phyloP scores from a whole-genome alignment of 345 rosid genomes.

The Zanthoxylum bungeanum region DNA sequence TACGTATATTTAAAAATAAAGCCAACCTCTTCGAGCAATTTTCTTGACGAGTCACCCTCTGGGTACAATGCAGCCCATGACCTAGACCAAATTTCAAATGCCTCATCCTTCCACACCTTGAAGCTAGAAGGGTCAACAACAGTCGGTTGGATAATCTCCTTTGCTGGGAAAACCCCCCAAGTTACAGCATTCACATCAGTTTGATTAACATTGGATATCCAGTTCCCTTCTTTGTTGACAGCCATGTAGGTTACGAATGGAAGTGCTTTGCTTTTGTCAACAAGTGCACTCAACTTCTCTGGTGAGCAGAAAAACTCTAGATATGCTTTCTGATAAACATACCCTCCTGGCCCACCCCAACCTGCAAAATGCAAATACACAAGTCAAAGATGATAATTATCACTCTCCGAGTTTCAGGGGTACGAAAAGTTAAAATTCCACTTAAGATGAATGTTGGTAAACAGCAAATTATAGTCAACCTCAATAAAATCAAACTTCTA shows the following conservation, averaged over 20 bases:
- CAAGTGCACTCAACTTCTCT: slow-evolving; percentile 57
- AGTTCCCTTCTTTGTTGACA: slow-evolving; percentile 56
- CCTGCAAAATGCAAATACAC: slow-evolving; percentile 60
- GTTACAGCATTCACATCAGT: slow-evolving; percentile 84
- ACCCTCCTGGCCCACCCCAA: slow-evolving; percentile 98
- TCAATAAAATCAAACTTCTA: not conserved
- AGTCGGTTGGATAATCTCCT: slow-evolving; percentile 89
- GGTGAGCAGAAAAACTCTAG: slow-evolving; percentile 91
- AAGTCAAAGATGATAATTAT: not conserved
- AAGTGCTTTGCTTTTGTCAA: slow-evolving; percentile 64
- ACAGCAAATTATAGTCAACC: not conserved
- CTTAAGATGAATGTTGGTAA: not conserved
- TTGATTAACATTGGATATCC: slow-evolving; percentile 50
- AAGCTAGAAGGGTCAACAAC: slow-evolving; percentile 98
- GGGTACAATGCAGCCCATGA: slow-evolving; percentile 81
- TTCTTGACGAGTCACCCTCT: slow-evolving; percentile 60
- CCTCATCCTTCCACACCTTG: slow-evolving; percentile 94
- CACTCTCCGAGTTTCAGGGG: not conserved
- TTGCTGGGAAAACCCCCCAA: slow-evolving; percentile 95
- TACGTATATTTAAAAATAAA: not conserved
- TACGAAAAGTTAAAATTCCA: not conserved
- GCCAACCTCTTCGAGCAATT: slow-evolving; percentile 72
- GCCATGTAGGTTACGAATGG: slow-evolving; percentile 69
- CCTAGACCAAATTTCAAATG: slow-evolving; percentile 92
- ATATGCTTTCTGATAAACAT: slow-evolving; percentile 93